Evolutionary conservation across 139 green algal species (phyloP).

Genomic region (Volvox reticuliferus): DNA sequence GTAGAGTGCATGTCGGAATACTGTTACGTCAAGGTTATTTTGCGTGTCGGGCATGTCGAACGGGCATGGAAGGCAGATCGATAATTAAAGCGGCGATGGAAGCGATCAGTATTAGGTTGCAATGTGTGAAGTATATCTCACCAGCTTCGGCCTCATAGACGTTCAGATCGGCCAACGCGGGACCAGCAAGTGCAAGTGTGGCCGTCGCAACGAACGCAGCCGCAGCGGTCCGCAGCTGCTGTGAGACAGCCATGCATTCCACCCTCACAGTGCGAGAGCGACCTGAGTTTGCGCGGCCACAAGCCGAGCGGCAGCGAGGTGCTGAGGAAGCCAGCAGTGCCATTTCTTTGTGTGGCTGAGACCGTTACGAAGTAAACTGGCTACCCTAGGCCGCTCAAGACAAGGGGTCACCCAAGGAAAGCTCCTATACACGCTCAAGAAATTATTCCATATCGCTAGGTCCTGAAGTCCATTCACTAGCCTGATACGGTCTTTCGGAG

Average conservation of each 20-base stretch:
- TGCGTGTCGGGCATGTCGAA: too few species aligned
- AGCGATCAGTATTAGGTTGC: too few species aligned
- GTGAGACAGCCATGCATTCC: neutral
- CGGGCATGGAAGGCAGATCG: too few species aligned
- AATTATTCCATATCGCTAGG: too few species aligned
- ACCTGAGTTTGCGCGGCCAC: neutral
- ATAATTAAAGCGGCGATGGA: too few species aligned
- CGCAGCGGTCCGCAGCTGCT: neutral
- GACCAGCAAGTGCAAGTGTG: slow-evolving; percentile 1
- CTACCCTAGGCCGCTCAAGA: too few species aligned
- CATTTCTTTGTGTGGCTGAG: slow-evolving; percentile 38
- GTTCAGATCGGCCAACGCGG: slow-evolving; percentile 64
- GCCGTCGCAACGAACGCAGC: neutral
- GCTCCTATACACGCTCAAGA: too few species aligned
- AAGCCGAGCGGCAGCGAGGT: neutral
- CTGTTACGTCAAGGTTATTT: too few species aligned
- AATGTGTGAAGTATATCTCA: neutral
- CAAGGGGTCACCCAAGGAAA: too few species aligned
- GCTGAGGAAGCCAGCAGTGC: neutral
- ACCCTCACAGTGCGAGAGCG: slow-evolving; percentile 4
- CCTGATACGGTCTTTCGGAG: neutral
- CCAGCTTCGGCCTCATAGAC: slow-evolving; percentile 48
- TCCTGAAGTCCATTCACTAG: too few species aligned
- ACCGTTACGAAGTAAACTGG: slow-evolving; percentile 1
- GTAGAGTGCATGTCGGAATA: too few species aligned